Percentiles rank a stretch among this genome's conserved stretches.
Evolutionary conservation across 805 yeast genomes (phyloP).

Genomic region (Metschnikowia amazonensis): DNA sequence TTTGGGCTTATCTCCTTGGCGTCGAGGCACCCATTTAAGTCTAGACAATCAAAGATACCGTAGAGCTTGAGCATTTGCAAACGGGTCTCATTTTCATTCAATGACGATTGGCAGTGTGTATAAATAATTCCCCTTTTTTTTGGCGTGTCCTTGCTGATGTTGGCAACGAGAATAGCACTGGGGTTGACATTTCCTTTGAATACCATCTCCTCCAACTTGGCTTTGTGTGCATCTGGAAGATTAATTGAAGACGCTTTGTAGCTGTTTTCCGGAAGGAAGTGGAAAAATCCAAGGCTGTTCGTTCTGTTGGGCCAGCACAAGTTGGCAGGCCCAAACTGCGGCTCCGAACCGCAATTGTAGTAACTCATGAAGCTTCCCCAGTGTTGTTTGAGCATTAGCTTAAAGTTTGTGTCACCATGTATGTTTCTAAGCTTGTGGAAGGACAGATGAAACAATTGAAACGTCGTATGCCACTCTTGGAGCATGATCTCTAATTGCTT

Average conservation of each 20-base stretch:
- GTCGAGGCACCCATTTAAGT: slow-evolving; percentile 20
- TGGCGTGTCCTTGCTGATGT: slow-evolving; percentile 23
- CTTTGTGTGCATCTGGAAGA: slow-evolving; percentile 12
- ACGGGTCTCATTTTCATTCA: background rate
- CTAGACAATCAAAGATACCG: slow-evolving; percentile 32
- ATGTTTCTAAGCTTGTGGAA: slow-evolving; percentile 17
- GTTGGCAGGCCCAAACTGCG: slow-evolving; percentile 19
- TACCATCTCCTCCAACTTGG: slow-evolving; percentile 22
- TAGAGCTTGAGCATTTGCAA: slow-evolving; percentile 21
- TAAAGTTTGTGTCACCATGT: slow-evolving; percentile 18
- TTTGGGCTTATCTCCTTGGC: slow-evolving; percentile 3
- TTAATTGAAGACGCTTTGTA: slow-evolving; percentile 30
- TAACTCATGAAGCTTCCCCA: slow-evolving; percentile 29
- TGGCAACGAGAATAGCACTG: slow-evolving; percentile 28
- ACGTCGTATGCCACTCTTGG: slow-evolving; percentile 21
- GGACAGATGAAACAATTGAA: slow-evolving; percentile 27
- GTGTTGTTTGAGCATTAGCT: slow-evolving; percentile 19
- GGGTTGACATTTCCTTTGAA: slow-evolving; percentile 11
- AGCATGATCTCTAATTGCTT: slow-evolving; percentile 27
- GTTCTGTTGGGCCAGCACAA: slow-evolving; percentile 35
- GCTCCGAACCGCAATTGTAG: slow-evolving; percentile 22
- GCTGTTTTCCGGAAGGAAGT: slow-evolving; percentile 23
- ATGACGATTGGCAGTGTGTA: slow-evolving; percentile 7
- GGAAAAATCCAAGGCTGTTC: slow-evolving; percentile 36
- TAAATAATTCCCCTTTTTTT: slow-evolving; percentile 34